Evolutionary conservation across 805 yeast species (phyloP), one percentile per base, ranked within the genome.

Genomic region (Metschnikowia shivogae): DNA sequence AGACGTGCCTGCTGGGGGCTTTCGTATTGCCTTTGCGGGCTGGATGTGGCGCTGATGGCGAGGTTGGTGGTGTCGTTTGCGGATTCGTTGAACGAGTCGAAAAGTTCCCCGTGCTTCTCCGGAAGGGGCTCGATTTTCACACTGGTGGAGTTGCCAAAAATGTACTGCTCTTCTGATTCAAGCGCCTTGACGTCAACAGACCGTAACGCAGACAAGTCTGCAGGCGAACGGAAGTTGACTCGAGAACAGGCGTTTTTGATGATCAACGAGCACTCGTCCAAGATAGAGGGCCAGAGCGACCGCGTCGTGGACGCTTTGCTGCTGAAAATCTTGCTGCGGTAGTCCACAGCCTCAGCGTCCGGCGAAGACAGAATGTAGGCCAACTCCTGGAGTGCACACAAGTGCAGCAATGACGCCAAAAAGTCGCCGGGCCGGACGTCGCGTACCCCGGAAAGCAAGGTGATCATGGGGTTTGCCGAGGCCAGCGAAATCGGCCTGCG

Each of bases 381-480:
- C 43, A 85, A 67, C 57, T 86, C 93, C 63, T 86, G 92, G 64
- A 80, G 84, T 2, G 92, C 89, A 1, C 89, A 80, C 47, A 81
- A 59, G 47, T 80, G 75, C 40, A 61, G 52, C 39, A 70, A 55
- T 43, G 60, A 63, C 12, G 42, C 20, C 10, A 39, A 4, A 14
- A 39, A 39, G 39, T 59, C 44, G 3, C 50, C 50, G 0, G 68
- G 63, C 11, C 62, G 67, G 1, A 77, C 76, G 30, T 82, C 81
- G 41, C 74, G 73, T 48, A 86, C 68, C 0, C 92, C 92, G 3
- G 82, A 72, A 10, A 85, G 60, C 32, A 86, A 63, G 1, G 89
- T 82, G 42, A 75, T 77, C 39, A 82, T 67, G 6, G 88, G 89
- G 41, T 78, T 81, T 0, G 82, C 65, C 12, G 84, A 74, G 26